Evolutionary conservation across 2,329 filamentous ascomycete genomes (phyloP).

Genomic region (Beauveria pseudobassiana): DNA sequence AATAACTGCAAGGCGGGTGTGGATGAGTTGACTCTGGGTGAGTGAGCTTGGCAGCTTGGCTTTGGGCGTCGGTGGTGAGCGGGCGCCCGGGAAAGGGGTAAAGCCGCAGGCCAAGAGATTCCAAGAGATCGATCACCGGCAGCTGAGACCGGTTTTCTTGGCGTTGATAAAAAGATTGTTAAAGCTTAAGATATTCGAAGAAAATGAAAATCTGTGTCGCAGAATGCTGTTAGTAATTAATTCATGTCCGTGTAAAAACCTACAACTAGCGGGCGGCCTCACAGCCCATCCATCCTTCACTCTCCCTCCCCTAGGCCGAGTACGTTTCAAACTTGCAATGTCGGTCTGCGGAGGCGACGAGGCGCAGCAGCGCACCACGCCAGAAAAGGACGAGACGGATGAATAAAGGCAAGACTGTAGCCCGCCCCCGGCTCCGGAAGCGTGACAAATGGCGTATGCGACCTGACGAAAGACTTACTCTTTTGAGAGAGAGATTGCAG

Average conservation of each 20-base stretch:
- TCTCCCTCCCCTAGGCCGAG: not conserved
- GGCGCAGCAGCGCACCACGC: constrained; percentile 1
- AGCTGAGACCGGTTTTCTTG: not conserved
- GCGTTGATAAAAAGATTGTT: not conserved
- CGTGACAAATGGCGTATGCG: not conserved
- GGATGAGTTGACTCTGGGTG: not conserved
- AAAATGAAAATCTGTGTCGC: not conserved
- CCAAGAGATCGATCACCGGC: constrained; percentile 3
- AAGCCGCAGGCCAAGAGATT: constrained; percentile 1
- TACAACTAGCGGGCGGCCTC: constrained; percentile 1
- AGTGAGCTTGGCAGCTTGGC: not conserved
- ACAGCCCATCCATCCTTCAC: not conserved
- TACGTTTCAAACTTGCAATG: not conserved
- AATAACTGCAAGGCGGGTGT: not conserved
- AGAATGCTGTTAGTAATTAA: not conserved
- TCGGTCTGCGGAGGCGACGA: constrained; percentile 1
- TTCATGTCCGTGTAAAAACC: not conserved
- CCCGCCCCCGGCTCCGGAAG: not conserved
- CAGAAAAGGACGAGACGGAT: not conserved
- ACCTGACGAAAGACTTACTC: not conserved
- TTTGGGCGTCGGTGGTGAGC: not conserved
- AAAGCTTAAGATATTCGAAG: not conserved
- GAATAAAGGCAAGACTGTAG: not conserved
- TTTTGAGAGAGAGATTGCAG: not conserved
- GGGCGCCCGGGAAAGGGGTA: not conserved